Evolutionary conservation across 495 filamentous ascomycete species (phyloP).

Genomic region (Neurospora sp.): DNA sequence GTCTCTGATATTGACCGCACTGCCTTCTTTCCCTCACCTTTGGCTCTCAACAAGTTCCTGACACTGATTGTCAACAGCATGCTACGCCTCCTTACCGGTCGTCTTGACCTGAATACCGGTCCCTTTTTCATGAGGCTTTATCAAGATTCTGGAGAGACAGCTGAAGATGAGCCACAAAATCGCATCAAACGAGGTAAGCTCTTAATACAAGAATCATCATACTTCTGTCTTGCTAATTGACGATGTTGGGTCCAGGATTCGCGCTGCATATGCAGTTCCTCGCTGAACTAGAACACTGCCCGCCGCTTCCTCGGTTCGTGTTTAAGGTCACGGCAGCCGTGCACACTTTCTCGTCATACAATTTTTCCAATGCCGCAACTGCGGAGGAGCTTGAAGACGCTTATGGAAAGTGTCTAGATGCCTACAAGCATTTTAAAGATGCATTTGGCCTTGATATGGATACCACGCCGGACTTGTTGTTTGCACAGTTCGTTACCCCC

Average conservation of each 20-base stretch:
- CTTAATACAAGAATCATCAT: neutral
- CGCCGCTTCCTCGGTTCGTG: conserved; percentile 11
- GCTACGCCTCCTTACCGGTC: conserved; percentile 15
- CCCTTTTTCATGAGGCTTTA: conserved; percentile 20
- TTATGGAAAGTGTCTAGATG: conserved; percentile 13
- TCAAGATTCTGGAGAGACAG: conserved; percentile 4
- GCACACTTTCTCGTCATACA: conserved; percentile 19
- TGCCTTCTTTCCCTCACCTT: neutral
- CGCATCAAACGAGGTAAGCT: conserved; percentile 18
- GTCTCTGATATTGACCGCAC: neutral
- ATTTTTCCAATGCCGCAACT: conserved; percentile 17
- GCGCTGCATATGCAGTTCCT: conserved; percentile 18
- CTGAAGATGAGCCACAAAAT: conserved; percentile 13
- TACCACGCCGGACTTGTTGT: conserved; percentile 9
- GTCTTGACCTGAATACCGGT: conserved; percentile 15
- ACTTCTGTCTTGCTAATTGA: neutral
- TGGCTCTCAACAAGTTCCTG: neutral
- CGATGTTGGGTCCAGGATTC: conserved; percentile 6
- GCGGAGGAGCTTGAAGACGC: conserved; percentile 17
- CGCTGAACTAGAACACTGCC: conserved; percentile 12
- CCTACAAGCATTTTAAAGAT: conserved; percentile 3
- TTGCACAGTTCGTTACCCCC: conserved; percentile 11
- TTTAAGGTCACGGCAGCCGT: conserved; percentile 18
- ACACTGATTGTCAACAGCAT: conserved; percentile 1
- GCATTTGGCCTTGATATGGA: neutral